phyloP scores from a whole-genome alignment of 73 alveolate species.

The Breviolum minutum region DNA sequence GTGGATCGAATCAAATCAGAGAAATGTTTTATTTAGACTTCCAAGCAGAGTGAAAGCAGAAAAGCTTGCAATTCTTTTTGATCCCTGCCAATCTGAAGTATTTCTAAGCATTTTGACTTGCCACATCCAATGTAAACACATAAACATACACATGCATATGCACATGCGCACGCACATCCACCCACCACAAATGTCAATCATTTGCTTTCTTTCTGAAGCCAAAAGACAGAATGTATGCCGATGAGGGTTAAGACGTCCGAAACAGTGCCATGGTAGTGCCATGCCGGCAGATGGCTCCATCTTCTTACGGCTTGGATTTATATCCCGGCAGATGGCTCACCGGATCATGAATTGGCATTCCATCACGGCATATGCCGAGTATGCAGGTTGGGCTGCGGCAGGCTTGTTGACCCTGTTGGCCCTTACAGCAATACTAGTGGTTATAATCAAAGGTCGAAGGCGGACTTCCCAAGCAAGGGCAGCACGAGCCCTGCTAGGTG shows the following conservation, averaged over 20 bases:
- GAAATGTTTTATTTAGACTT: neutral
- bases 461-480: slow-evolving; percentile 49
- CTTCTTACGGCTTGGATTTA: too few relatives aligned
- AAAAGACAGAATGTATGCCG: too few relatives aligned
- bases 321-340: neutral
- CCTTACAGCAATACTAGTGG: neutral
- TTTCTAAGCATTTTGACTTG: too few relatives aligned
- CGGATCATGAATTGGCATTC: neutral
- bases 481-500: slow-evolving; percentile 78
- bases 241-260: too few relatives aligned
- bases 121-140: too few relatives aligned
- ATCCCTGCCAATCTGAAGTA: too few relatives aligned
- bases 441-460: neutral
- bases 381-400: slow-evolving; percentile 72
- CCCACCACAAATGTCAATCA: too few relatives aligned
- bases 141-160: too few relatives aligned
- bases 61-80: neutral
- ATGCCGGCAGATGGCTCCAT: too few relatives aligned
- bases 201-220: too few relatives aligned
- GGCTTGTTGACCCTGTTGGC: slow-evolving; percentile 40
- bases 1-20: neutral
- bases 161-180: too few relatives aligned
- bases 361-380: neutral
- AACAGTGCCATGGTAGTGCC: too few relatives aligned
- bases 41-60: neutral